phyloP scores from a whole-genome alignment of 139 green algal species.

The Chlorella sp. region DNA sequence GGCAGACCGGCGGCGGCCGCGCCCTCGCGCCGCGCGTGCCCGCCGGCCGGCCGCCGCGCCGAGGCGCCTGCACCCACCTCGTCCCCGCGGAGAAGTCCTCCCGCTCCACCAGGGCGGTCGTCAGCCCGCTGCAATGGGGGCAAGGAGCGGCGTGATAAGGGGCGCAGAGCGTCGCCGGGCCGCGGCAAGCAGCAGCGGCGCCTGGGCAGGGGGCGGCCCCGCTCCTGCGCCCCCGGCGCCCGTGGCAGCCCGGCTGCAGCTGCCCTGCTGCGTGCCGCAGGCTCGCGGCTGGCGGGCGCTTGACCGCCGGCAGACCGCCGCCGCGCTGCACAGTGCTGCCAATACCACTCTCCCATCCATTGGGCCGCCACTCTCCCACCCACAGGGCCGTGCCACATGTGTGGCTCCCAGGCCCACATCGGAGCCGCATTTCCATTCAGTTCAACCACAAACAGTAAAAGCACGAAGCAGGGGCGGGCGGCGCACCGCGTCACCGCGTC shows the following conservation, averaged over 20 bases:
- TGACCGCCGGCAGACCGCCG: background rate
- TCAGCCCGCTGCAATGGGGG: slow-evolving; percentile 60
- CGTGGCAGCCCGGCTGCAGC: background rate
- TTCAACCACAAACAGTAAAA: background rate
- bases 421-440: background rate
- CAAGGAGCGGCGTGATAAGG: background rate
- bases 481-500: slow-evolving; percentile 87
- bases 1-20: too few species aligned
- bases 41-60: too few species aligned
- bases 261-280: background rate
- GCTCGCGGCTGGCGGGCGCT: background rate
- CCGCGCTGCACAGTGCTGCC: background rate
- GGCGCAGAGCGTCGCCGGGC: background rate
- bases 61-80: too few species aligned
- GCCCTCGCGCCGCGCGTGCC: too few species aligned
- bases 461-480: background rate
- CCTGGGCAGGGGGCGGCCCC: background rate
- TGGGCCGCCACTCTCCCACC: background rate
- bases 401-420: background rate
- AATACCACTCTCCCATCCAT: background rate
- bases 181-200: background rate
- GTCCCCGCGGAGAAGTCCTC: slow-evolving; percentile 96
- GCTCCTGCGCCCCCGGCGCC: background rate
- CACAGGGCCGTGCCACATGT: background rate
- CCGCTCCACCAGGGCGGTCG: slow-evolving; percentile 84